Base-by-base conservation (phyloP, 192 early-diverging fungal species). In the Backusella morwellensis region DNA sequence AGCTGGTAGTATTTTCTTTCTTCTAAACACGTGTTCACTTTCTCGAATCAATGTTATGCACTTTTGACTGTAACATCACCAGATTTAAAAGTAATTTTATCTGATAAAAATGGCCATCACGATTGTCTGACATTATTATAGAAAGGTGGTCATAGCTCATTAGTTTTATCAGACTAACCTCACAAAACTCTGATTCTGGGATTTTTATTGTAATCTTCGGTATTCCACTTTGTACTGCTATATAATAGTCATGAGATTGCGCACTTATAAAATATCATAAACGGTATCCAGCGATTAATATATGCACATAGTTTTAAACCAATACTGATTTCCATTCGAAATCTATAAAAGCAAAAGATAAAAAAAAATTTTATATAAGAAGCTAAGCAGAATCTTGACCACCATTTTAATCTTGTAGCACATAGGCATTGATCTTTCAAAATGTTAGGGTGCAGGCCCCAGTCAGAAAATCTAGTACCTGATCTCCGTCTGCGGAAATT, bases 151-250 rank as follows among this genome's bases (percentile, higher is more conserved):
- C 54, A 56, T 21, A 56, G 54, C 54, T 56, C 21, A n/a, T 21
- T 21, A 56, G 54, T 56, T 56, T 56, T 56, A 56, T 56, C 54
- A 56, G 54, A 56, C 54, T 56, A 56, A 56, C n/a, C n/a, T 56
- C 54, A 56, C 54, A 56, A 56, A 56, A 56, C 19, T 56, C 54
- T 56, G 19, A 56, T 8, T 56, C 54, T 56, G 54, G 54, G n/a
- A 56, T 56, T 56, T 21, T 21, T 56, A 56, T 56, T n/a, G 54
- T 21, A n/a, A 8, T 54, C 21, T 54, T 54, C 52, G 52, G 7
- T 54, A 56, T 21, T 56, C 21, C 11, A 21, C 9, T 23, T 56
- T 56, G 7, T 21, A 56, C 23, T 56, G n/a, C 23, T 56, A n/a
- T 21, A 7, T 54, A 54, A 7, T 56, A n/a, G 8, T 56, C n/a